Evolutionary conservation across 768 basidiomycete genomes (phyloP), one percentile per base, ranked within the genome.

Genomic region (Boletus pseudopeckii): DNA sequence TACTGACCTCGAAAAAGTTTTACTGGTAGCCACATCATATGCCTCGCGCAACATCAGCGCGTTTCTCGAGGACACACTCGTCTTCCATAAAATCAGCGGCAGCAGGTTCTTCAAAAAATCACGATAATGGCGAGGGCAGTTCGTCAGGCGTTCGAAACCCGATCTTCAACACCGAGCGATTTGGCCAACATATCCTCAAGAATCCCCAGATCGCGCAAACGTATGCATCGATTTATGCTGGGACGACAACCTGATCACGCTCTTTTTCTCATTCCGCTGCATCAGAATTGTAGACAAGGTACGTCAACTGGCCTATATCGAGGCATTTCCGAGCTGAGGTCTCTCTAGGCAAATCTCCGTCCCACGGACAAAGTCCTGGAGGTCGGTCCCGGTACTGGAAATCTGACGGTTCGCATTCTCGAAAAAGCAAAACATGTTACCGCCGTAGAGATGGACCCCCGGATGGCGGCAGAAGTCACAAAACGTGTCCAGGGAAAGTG

Each of bases 401-500:
- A 99, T 69, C 71, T 98, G 65, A 98, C 97, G 0, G 87, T 97
- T 18, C 80, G 89, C 64, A 99, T 98, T 53, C 74, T 99, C 24
- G 92, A 96, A 64, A 88, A 93, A 70, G 90, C 90, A 50, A 93
- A 94, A 69, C 88, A 89, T 74, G 88, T 92, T 26, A 92, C 90
- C 0, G 96, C 95, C 1, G 85, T 98, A 22, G 97, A 99, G 74
- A 92, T 93, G 88, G 97, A 98, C 68, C 97, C 97, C 59, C 85
- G 97, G 15, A 98, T 98, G 96, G 96, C 97, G 14, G 94, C 95
- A 17, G 97, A 98, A 71, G 81, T 98, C 47, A 88, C 90, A 40
- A 99, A 99, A 71, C 85, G 97, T 45, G 94, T 98, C 9, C 89
- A 98, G 80, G 97, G 96, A 76, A 97, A 87, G 96, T 98, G 72